Evolutionary conservation across 257 asterid species (phyloP), one percentile per base, ranked within the genome.

Genomic region (Vinca minor): DNA sequence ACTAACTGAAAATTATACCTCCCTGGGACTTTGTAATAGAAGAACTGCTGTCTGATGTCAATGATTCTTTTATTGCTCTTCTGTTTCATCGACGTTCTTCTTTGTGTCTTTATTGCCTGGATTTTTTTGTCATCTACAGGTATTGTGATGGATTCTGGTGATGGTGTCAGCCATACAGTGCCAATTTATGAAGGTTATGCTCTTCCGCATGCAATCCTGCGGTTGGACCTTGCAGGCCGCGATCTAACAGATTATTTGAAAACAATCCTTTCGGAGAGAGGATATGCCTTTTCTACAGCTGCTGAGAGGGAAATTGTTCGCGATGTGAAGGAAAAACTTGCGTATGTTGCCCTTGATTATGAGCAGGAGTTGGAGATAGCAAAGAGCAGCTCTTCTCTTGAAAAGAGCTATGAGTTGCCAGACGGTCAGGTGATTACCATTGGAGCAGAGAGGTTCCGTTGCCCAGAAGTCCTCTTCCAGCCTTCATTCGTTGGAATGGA

Each of bases 391-490:
- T n/a, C n/a, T n/a, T n/a, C n/a, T n/a, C n/a, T n/a, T n/a, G n/a
- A n/a, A n/a, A n/a, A n/a, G n/a, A n/a, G n/a, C n/a, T n/a, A n/a
- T n/a, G n/a, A n/a, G n/a, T n/a, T n/a, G n/a, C n/a, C n/a, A n/a
- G n/a, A n/a, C n/a, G n/a, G n/a, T n/a, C n/a, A n/a, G n/a, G n/a
- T 86, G 54, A 86, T 87, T 80, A 87, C 95, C 34, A 87, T 87
- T 39, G 90, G 93, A 1, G 80, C 79, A 6, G 95, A 87, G 71
- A 76, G 95, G 26, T 87, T 87, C 88, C 86, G 95, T 32, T 87
- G 93, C 75, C 93, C 95, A 12, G 95, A 87, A 77, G 95, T 86
- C 58, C 86, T 84, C 26, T 87, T 84, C 95, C 95, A 87, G 76
- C 95, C 95, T 10, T 87, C 92, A 7, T 82, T 87, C 82, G 78